These are phyloP conservation scores for Fraxinus quadrangulata DNA, from an alignment of 257 asterid species.

Conservation along the genomic window DNA sequence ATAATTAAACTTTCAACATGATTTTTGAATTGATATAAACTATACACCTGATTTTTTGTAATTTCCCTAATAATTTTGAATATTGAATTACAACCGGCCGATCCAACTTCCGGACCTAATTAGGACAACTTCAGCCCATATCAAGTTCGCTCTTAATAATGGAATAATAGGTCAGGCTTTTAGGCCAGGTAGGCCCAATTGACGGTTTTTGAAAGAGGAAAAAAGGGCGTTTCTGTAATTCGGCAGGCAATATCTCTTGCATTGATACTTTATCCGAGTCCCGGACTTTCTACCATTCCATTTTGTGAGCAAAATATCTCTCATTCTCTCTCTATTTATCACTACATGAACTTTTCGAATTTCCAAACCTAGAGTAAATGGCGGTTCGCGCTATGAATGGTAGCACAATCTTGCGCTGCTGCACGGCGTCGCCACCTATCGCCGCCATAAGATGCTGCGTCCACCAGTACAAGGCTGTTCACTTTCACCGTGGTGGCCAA, in stretches of 20 bases:
- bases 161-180: background rate
- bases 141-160: too few species aligned
- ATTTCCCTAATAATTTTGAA: too few species aligned
- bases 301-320: background rate
- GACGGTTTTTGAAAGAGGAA: background rate
- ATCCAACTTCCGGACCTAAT: too few species aligned
- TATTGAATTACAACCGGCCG: too few species aligned
- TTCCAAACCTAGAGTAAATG: conserved; percentile 41
- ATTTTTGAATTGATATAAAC: too few species aligned
- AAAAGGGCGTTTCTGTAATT: background rate
- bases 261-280: background rate
- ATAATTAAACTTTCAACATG: too few species aligned
- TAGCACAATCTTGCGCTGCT: conserved; percentile 59
- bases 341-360: background rate
- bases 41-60: too few species aligned
- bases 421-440: conserved; percentile 61
- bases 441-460: conserved; percentile 43
- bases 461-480: conserved; percentile 34
- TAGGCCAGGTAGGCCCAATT: background rate
- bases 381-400: conserved; percentile 77
- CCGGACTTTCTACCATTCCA: background rate
- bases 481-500: conserved; percentile 13
- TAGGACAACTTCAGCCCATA: too few species aligned
- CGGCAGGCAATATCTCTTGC: background rate
- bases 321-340: background rate